Conservation (phyloP, 352 stramenopile genomes). For the Poterioochromonas sp. region DNA sequence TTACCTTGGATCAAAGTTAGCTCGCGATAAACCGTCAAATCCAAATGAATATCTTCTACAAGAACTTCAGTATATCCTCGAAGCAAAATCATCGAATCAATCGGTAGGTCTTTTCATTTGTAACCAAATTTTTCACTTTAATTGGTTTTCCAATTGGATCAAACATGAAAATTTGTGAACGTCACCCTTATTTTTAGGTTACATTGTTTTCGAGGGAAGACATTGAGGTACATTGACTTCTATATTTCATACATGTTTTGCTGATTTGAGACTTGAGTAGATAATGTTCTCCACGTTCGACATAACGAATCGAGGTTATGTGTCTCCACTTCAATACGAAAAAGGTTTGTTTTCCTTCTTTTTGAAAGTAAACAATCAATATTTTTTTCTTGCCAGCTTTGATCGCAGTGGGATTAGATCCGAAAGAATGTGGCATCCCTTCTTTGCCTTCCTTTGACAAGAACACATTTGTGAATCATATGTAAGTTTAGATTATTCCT, state of each 20-base stretch:
- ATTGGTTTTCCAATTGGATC: too few relatives aligned
- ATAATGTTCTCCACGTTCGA: slow-evolving; percentile 28
- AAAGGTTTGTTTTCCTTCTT: background rate
- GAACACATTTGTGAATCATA: background rate
- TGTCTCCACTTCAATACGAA: background rate
- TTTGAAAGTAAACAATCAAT: background rate
- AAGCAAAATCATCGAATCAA: background rate
- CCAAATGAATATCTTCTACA: slow-evolving; percentile 4
- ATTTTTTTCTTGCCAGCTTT: background rate
- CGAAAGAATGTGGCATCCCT: background rate
- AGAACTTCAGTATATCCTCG: background rate
- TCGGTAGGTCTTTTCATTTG: background rate
- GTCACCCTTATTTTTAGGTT: background rate
- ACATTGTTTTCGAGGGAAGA: slow-evolving; percentile 18
- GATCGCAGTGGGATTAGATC: background rate
- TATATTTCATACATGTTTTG: too few relatives aligned
- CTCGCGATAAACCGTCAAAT: background rate
- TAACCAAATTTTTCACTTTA: background rate
- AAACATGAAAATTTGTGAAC: background rate
- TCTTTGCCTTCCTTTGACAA: background rate
- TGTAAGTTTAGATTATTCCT: background rate
- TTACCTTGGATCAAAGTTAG: background rate
- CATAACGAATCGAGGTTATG: slow-evolving; percentile 7
- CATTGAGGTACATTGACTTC: too few relatives aligned
- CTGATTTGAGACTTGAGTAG: too few relatives aligned